A percentile compares a stretch with the other conserved stretches of the same genome.
Conservation (phyloP, 331 rosid species). For the Prunus yedoensis region DNA sequence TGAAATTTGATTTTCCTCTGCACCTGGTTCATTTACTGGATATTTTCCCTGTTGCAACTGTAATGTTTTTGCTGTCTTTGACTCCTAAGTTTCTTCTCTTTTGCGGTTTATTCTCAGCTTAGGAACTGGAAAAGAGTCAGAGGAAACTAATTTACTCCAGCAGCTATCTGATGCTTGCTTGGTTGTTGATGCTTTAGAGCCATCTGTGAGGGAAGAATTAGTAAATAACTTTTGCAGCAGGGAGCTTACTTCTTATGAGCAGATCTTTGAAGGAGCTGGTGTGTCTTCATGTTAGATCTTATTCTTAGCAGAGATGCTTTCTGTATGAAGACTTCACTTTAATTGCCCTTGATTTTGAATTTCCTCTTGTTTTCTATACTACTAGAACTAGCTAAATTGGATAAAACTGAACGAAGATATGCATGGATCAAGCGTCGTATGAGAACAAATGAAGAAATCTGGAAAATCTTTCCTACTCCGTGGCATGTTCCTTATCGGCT, state of each 20-base stretch:
- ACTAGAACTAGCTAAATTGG: conserved; percentile 91
- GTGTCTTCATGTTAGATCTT: conserved; percentile 29
- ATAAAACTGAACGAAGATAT: conserved; percentile 95
- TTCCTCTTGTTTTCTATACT: conserved; percentile 16
- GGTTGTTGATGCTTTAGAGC: conserved; percentile 97
- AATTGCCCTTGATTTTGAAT: conserved; percentile 25
- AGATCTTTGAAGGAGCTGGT: conserved; percentile 99
- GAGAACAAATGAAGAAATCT: conserved; percentile 95
- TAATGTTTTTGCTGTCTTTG: background rate
- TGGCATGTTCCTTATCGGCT: conserved; percentile 99
- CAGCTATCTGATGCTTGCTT: conserved; percentile 96
- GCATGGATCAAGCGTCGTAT: conserved; percentile 99
- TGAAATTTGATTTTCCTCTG: background rate
- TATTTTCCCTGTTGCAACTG: background rate
- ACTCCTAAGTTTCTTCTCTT: conserved; percentile 26
- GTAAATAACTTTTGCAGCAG: conserved; percentile 93
- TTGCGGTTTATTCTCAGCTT: conserved; percentile 71
- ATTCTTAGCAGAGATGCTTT: conserved; percentile 13
- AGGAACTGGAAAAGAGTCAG: conserved; percentile 99
- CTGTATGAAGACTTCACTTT: conserved; percentile 16
- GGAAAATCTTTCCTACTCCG: conserved; percentile 89
- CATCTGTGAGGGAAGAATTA: conserved; percentile 97
- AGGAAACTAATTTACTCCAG: conserved; percentile 84
- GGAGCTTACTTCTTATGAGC: conserved; percentile 96
- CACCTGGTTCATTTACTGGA: background rate